Base-by-base conservation (phyloP, 1,284 basidiomycete genomes). In the Cryptococcus floricola region DNA sequence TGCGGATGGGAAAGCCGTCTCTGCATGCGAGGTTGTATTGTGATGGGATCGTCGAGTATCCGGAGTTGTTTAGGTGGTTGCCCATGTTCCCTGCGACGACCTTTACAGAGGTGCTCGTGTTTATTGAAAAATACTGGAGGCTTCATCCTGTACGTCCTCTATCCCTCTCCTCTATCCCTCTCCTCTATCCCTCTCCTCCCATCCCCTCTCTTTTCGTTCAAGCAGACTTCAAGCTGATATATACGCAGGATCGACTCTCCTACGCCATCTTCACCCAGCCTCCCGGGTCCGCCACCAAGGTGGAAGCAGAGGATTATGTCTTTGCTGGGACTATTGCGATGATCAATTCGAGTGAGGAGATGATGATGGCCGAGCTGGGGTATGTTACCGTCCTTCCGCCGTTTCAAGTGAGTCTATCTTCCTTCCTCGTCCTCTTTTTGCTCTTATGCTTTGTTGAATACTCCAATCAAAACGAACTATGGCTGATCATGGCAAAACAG, bases 231-330 rank as follows among this genome's bases (percentile, higher is more conserved):
- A 38, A 18, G 14, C 23, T 16, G n/a, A 25, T 41, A 1, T 8
- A 34, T 10, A 31, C 7, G 31, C 5, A 68, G 66, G 54, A 54
- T 43, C 45, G 44, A 6, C 57, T 69, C 18, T 56, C 64, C 42
- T 66, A 67, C 34, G 68, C 69, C 1, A 62, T 74, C 43, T 74
- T 62, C 61, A 66, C 69, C 13, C 68, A 67, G 19, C 63, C 66
- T 19, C 57, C 60, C 18, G 52, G 53, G 6, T 2, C 50, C 10
- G 56, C 58, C 16, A 56, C 56, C 16, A 39, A 47, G n/a, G 58
- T 60, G 10, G 59, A 63, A 28, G 52, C 61, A 2, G 58, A 62
- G 14, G 65, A 71, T 37, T 72, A 68, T 43, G 62, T 61, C 5
- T 66, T 73, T 37, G 72, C 72, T 3, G 72, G 72, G 13, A 60